Evolutionary conservation across 1,284 basidiomycete species (phyloP), one percentile per base, ranked within the genome.

Genomic region (Trametes pubescens): DNA sequence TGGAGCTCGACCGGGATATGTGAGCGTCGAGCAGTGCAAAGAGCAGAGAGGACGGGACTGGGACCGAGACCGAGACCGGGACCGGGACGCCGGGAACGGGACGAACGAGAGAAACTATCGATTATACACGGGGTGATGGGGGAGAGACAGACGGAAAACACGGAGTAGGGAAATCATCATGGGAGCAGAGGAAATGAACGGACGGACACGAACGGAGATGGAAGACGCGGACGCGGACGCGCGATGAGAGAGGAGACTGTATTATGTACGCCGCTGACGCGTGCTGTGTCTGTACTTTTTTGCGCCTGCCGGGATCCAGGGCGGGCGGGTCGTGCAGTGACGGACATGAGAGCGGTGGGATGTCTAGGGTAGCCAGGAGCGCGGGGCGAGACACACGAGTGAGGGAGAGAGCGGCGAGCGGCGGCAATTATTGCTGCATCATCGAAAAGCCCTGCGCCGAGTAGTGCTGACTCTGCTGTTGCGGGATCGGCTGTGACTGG

Each of bases 231-330:
- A 29, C 44, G 35, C 49, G 29, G 9, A 18, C 26, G 11, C 16
- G 26, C n/a, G 34, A 32, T 8, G 46, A 43, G 57, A n/a, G 13
- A 13, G 21, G 13, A 13, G 21, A 13, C 11, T 26, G 13, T 21
- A 67, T 67, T 67, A 67, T 64, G 52, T 64, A 64, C 65, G 60
- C 62, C 59, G 65, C 65, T 63, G 29, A 56, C 58, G 65, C 65
- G 59, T 47, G 55, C 32, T 59, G 43, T 44, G 63, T 61, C 62
- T 47, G 51, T 64, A 64, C 59, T 64, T 67, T 67, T 67, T 32
- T 49, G n/a, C 40, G 37, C 48, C 37, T 10, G 49, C 43, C 2
- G 11, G 26, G 40, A 38, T 14, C 8, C 13, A 32, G 49, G 49
- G 49, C 8, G 44, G 34, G 38, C 47, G 47, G 34, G 46, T 47